Base-by-base conservation (phyloP, 176 grass and related monocot genomes). In the Areca catechu region DNA sequence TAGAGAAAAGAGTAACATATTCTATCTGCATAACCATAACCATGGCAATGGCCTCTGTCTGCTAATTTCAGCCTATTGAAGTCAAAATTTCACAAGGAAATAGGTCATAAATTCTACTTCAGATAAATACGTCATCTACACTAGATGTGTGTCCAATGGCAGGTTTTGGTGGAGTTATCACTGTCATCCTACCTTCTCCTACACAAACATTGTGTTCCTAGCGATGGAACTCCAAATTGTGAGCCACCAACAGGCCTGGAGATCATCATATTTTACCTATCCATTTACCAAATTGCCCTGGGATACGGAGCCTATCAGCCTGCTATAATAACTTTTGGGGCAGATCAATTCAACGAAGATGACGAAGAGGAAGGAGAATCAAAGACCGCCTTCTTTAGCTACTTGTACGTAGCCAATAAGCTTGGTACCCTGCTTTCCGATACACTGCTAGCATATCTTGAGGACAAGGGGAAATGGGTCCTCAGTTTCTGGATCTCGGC, bases 271-370 rank as follows among this genome's bases (percentile, higher is more conserved):
- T 67, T 67, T 23, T 67, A 67, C 50, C 25, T 67, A 3, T 24
- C 51, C 1, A 49, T 67, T 18, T 67, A 67, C 64, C 20, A 34
- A 51, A 24, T 67, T 16, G 64, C 64, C 24, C 50, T 67, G 2
- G 64, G 64, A 15, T 30, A 20, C 15, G 64, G 64, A 34, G 64
- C 50, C 19, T 67, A 67, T 22, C 64, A 67, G 17, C 64, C 64
- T 5, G 53, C 25, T 17, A 54, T 67, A 17, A 24, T 51, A 29
- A 28, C 50, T 24, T 67, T 67, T 20, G 64, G 64, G 22, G 64
- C 64, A 15, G 64, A 67, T 49, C 64, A 67, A 16, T 67, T 67
- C 9, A 25, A 67, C 16, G 64, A 67, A 51, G 64, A 67, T 4
- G 50, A 67, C 18, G 10, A 10, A 14, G 6, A 5, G 7, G 64